Base-by-base conservation (phyloP, 805 yeast species). In the Ogataea dorogensis region DNA sequence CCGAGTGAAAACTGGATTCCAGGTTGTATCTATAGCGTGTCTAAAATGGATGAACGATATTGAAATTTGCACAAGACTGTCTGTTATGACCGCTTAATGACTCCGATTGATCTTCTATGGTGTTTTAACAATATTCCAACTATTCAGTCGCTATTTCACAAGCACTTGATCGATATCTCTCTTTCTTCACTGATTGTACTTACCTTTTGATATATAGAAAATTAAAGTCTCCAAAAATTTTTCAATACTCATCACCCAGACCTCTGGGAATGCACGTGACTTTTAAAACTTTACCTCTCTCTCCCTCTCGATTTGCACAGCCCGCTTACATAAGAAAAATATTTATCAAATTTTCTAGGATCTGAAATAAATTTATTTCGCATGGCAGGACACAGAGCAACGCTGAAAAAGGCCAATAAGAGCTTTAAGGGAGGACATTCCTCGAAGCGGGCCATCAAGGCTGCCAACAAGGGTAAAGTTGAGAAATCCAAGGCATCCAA, bases 361-460 rank as follows among this genome's bases (percentile, higher is more conserved):
- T 35, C 39, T 35, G 21, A 28, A 28, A 28, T 23, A 35, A 28
- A 34, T 28, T 31, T 28, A 23, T 28, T 24, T 24, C 28, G 19
- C 19, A 78, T 80, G 83, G 86, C 83, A 29, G 85, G 85, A 51
- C 98, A 93, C 59, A 75, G 98, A 58, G 71, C 91, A 9, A 78
- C 95, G 3, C 65, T 86, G 28, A 91, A 87, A 62, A 81, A 80
- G 55, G 79, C 79, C 31, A 95, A 91, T 54, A 93, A 93, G 65
- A 74, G 89, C 7, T 94, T 87, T 72, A 94, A 93, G 59, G 77
- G 95, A 2, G 84, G 81, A 57, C 98, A 93, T 68, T 76, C 96
- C 14, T 77, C 95, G 10, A 93, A 93, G 57, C 84, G 96, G 42
- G 77, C 88, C 22, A 61, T 91, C 53, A 94, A 88, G 57, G 85